Evolutionary conservation across 305 asterid species (phyloP).

Genomic region (Fraxinus velutina): DNA sequence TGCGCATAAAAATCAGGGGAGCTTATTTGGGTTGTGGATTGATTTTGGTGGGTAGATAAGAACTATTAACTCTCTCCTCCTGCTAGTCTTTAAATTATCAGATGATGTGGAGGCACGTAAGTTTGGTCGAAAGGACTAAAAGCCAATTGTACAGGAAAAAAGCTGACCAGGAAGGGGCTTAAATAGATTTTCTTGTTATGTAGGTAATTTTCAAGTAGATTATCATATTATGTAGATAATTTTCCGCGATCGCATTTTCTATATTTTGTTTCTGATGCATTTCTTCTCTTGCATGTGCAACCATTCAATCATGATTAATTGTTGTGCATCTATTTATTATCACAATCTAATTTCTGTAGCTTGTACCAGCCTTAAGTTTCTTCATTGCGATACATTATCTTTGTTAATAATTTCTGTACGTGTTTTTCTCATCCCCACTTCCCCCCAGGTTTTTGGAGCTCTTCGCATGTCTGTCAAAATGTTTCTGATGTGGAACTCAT

Average conservation of each 20-base stretch:
- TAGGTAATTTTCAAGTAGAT: neutral
- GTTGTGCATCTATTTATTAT: neutral
- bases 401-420: neutral
- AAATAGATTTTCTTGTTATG: neutral
- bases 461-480: slow-evolving; percentile 98
- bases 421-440: slow-evolving; percentile 19
- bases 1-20: neutral
- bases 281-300: neutral
- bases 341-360: neutral
- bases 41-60: neutral
- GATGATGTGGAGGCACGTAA: neutral
- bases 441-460: slow-evolving; percentile 91
- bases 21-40: neutral
- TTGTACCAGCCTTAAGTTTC: slow-evolving; percentile 14
- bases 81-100: neutral
- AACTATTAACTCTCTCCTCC: neutral
- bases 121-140: neutral
- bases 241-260: neutral
- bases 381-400: slow-evolving; percentile 12
- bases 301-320: neutral
- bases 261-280: neutral
- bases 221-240: neutral
- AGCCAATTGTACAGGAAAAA: neutral
- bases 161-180: neutral
- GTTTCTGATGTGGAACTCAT: slow-evolving; percentile 96